A percentile compares a stretch with the other conserved stretches of the same genome.
These are phyloP conservation scores for Aspergillus piperis DNA, from an alignment of 2,329 filamentous ascomycete genomes.

Conservation along the genomic window DNA sequence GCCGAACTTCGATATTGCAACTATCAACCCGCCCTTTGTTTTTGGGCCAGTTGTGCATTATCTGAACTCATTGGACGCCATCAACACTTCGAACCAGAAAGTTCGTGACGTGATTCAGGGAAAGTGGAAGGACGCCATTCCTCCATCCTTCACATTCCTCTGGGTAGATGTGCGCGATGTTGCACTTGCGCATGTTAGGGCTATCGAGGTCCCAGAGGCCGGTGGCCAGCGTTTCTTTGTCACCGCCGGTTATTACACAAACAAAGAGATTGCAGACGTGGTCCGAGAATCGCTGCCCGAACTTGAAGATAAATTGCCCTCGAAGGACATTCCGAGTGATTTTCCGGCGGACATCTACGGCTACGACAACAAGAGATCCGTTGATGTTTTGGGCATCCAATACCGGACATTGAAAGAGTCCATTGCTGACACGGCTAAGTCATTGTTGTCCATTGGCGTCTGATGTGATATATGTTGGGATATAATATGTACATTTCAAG, in stretches of 20 bases:
- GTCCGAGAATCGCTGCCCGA: conserved; percentile 47
- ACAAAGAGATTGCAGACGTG: conserved; percentile 45
- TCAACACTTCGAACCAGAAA: conserved; percentile 74
- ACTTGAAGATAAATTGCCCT: conserved; percentile 43
- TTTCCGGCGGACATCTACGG: conserved; percentile 32
- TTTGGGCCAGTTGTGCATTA: conserved; percentile 66
- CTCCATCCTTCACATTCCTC: conserved; percentile 59
- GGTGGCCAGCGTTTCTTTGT: conserved; percentile 50
- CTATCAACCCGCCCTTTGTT: conserved; percentile 64
- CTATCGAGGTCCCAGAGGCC: conserved; percentile 49
- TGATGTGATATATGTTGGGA: conserved; percentile 14
- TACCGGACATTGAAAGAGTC: conserved; percentile 43
- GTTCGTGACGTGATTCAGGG: conserved; percentile 66
- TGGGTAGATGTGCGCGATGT: conserved; percentile 58
- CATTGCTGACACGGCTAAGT: conserved; percentile 41
- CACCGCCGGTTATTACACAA: conserved; percentile 43
- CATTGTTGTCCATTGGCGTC: conserved; percentile 35
- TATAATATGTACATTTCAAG: background rate
- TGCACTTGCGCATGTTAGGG: conserved; percentile 50
- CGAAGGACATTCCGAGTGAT: conserved; percentile 35
- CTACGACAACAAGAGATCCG: conserved; percentile 44
- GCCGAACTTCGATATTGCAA: conserved; percentile 61
- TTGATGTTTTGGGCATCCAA: conserved; percentile 43
- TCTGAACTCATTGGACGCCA: conserved; percentile 60
- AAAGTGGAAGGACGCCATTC: conserved; percentile 58